Conservation (phyloP, 2,329 filamentous ascomycete genomes). For the Aspergillus jensenii region DNA sequence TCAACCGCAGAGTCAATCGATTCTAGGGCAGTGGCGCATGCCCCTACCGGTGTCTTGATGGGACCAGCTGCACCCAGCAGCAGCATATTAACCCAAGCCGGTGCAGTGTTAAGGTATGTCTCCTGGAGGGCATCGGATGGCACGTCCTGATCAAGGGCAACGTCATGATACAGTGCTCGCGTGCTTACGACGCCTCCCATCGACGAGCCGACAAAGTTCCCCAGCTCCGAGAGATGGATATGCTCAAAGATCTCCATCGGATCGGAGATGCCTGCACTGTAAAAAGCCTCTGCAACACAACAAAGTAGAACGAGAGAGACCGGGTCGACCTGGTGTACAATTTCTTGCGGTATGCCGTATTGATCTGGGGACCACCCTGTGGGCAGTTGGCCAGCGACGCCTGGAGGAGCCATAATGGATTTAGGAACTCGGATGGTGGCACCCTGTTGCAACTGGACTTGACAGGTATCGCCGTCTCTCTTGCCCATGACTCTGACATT, state of each 20-base stretch:
- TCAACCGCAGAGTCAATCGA: slow-evolving; percentile 94
- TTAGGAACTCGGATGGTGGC: slow-evolving; percentile 64
- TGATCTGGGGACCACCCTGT: slow-evolving; percentile 93
- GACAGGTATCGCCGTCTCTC: slow-evolving; percentile 35
- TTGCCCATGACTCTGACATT: background rate
- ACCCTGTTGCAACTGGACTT: slow-evolving; percentile 86
- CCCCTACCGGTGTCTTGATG: slow-evolving; percentile 95
- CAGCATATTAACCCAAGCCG: slow-evolving; percentile 98
- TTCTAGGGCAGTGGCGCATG: slow-evolving; percentile 91
- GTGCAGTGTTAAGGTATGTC: slow-evolving; percentile 99
- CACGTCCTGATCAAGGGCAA: slow-evolving; percentile 87
- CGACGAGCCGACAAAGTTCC: slow-evolving; percentile 93
- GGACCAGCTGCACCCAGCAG: slow-evolving; percentile 89
- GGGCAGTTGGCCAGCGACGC: slow-evolving; percentile 86
- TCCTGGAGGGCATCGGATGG: slow-evolving; percentile 97
- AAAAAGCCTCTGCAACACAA: slow-evolving; percentile 80
- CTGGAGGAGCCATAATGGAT: background rate
- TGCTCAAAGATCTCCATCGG: slow-evolving; percentile 99
- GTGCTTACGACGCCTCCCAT: slow-evolving; percentile 88
- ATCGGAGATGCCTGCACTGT: slow-evolving; percentile 89
- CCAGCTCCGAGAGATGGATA: slow-evolving; percentile 90
- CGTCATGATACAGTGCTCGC: slow-evolving; percentile 92
- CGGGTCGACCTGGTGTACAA: slow-evolving; percentile 90
- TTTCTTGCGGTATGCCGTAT: slow-evolving; percentile 92
- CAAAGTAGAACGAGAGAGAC: slow-evolving; percentile 93